Evolutionary conservation across 83 land plant genomes (phyloP), one percentile per base, ranked within the genome.

Genomic region (Thuja plicata): DNA sequence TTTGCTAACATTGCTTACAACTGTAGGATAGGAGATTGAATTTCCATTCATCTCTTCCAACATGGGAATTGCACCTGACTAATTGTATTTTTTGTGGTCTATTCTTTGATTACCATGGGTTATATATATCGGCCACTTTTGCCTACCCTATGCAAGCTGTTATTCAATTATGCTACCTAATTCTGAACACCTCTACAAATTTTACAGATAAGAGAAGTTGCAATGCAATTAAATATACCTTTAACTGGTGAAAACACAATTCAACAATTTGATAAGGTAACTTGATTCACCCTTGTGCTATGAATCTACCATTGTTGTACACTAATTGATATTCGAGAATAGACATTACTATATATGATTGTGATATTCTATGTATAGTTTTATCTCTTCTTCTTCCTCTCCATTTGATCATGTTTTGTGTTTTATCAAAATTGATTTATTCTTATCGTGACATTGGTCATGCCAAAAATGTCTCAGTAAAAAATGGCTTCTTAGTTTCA

Each of bases 241-340:
- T 71, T 91, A 88, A 83, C 76, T 3, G 92, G 90, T 86, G 82
- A 89, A 87, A 91, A 91, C 57, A 76, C 90, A 8, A 89, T 80
- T 21, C 81, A 89, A 84, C 86, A 89, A 52, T 87, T 91, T 87
- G 92, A 91, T 77, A 89, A 91, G 90, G 92, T 89, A 87, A 35
- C 57, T 54, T 54, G 15, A 3, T 54, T 54, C 19, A 16, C 57
- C 12, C 57, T 54, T 54, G 57, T 54, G 57, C 57, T 54, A 54
- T 54, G 16, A 0, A 54, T 52, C 16, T 52, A 13, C 57, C 19
- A 16, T 16, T 54, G 57, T 54, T 54, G 19, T 54, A 54, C 57
- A 15, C 57, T 54, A 16, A 15, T 54, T 54, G 17, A 54, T 54
- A 54, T 54, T 54, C 19, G 57, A 54, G 57, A 54, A 54, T 54